Percentiles rank a stretch among this genome's conserved stretches.
phyloP scores from a whole-genome alignment of 1,284 basidiomycete species.

The Pseudozyma tsukubaensis region DNA sequence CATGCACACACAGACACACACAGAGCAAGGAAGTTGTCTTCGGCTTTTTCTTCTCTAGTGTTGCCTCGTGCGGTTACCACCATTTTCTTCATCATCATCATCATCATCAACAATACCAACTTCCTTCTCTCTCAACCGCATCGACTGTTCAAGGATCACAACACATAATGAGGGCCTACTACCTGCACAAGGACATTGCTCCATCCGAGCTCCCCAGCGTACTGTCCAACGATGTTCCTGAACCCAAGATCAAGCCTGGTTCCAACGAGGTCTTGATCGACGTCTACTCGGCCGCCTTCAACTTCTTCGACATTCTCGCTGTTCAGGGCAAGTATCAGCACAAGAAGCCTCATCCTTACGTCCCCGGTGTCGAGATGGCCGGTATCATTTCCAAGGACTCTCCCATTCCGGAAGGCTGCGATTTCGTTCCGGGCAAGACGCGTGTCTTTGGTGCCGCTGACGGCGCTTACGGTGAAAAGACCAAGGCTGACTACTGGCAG shows the following conservation, averaged over 20 bases:
- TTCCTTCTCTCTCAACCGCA: background rate
- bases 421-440: conserved; percentile 82
- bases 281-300: conserved; percentile 70
- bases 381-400: conserved; percentile 80
- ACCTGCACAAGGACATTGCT: conserved; percentile 60
- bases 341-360: conserved; percentile 63
- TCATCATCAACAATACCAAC: conserved; percentile 2
- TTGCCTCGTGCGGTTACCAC: background rate
- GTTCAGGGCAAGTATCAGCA: conserved; percentile 62
- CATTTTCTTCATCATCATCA: background rate
- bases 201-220: conserved; percentile 53
- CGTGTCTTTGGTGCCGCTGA: conserved; percentile 88
- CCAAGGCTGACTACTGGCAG: conserved; percentile 67
- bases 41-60: background rate
- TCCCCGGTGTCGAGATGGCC: conserved; percentile 76
- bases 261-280: conserved; percentile 60
- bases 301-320: conserved; percentile 64
- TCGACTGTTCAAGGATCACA: background rate
- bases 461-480: conserved; percentile 80
- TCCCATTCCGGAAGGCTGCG: conserved; percentile 84
- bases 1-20: no score
- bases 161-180: conserved; percentile 53
- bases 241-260: conserved; percentile 39
- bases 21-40: background rate
- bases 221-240: conserved; percentile 46